These are phyloP conservation scores for Aureobasidium sp. DNA, from an alignment of 2,329 filamentous ascomycete genomes.

Conservation along the genomic window DNA sequence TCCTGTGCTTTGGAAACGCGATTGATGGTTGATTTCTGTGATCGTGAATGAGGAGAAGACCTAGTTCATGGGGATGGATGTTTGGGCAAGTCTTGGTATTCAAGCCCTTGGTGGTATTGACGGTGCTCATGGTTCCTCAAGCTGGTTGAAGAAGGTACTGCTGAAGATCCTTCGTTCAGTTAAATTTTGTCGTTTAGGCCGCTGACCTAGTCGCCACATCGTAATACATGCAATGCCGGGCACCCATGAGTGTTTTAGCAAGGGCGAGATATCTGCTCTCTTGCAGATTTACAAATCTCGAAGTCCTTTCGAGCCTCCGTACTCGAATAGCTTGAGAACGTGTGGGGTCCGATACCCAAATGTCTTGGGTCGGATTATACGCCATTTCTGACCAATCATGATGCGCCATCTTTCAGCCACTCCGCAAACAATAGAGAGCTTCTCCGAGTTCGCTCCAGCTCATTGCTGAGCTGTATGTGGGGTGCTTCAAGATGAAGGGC, in stretches of 20 bases:
- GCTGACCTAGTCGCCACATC: neutral
- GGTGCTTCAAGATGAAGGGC: neutral
- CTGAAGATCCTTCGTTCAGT: neutral
- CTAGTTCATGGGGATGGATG: neutral
- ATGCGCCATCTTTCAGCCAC: neutral
- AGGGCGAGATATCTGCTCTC: neutral
- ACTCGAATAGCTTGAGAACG: neutral
- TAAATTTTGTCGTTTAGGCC: neutral
- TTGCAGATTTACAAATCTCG: neutral
- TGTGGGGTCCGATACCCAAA: neutral
- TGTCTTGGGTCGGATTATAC: conserved; percentile 10
- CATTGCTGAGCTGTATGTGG: neutral
- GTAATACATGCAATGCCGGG: neutral
- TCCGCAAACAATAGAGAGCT: conserved; percentile 7
- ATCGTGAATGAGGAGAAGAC: neutral
- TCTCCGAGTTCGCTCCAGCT: conserved; percentile 8
- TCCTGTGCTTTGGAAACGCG: neutral
- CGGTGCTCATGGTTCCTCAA: neutral
- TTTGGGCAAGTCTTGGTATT: neutral
- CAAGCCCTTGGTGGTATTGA: neutral
- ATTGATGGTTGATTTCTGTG: neutral
- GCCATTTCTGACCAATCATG: conserved; percentile 13
- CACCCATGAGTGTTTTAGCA: neutral
- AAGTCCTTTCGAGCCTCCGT: neutral
- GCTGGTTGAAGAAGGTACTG: neutral